Evolutionary conservation across 1,284 basidiomycete genomes (phyloP).

Genomic region (Vanrija pseudolonga): DNA sequence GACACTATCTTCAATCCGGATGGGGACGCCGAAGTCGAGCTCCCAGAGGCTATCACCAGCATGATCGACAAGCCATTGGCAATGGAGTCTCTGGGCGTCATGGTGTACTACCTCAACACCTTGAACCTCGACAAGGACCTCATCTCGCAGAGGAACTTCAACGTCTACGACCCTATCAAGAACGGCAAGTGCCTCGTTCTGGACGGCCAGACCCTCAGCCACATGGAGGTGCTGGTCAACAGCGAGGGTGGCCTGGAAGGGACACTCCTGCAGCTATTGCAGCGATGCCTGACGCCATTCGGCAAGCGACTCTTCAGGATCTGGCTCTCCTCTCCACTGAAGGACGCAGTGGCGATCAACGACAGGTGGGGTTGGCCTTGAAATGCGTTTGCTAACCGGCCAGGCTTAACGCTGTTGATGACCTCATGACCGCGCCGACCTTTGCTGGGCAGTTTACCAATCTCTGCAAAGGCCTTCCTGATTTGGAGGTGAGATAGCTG

Average conservation of each 20-base stretch:
- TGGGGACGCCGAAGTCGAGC: conserved; percentile 47
- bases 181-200: conserved; percentile 75
- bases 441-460: conserved; percentile 72
- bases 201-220: conserved; percentile 89
- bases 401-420: conserved; percentile 87
- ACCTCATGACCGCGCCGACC: conserved; percentile 69
- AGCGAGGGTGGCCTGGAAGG: conserved; percentile 88
- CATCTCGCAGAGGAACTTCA: conserved; percentile 90
- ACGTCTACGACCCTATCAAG: conserved; percentile 91
- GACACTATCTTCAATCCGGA: conserved; percentile 61
- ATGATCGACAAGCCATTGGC: conserved; percentile 65
- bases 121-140: conserved; percentile 93
- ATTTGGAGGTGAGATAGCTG: conserved; percentile 61
- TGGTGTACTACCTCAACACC: conserved; percentile 87
- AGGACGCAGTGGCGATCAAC: conserved; percentile 76
- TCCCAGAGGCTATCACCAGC: conserved; percentile 69
- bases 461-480: conserved; percentile 75
- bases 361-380: conserved; percentile 59
- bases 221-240: conserved; percentile 87
- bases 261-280: conserved; percentile 75
- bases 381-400: not conserved
- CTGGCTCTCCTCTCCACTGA: conserved; percentile 87
- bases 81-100: conserved; percentile 77
- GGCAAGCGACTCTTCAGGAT: conserved; percentile 42
- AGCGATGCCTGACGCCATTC: conserved; percentile 81